Evolutionary conservation across 345 rosid genomes (phyloP), one percentile per base, ranked within the genome.

Genomic region (Brassica carinata): DNA sequence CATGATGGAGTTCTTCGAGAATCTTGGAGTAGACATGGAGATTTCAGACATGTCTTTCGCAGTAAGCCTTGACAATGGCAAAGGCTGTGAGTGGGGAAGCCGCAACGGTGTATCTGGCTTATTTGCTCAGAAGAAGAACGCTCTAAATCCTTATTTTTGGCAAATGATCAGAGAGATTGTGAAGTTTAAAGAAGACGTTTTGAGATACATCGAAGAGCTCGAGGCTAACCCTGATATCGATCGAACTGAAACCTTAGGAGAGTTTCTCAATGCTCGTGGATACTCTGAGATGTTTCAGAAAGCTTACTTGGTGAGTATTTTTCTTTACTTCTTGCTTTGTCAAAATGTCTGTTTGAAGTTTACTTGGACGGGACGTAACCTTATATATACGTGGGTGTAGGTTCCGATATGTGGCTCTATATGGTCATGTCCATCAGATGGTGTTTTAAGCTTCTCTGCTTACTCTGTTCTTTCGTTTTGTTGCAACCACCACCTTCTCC

Each of bases 81-180:
- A 51, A 59, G 97, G 97, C 43, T 91, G 82, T 40, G 98, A 94
- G 84, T 94, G 98, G 97, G 98, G 98, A 64, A 92, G 94, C 84
- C 86, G 97, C 43, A 89, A 88, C 29, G 97, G 97, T 29, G 48
- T 90, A 5, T 90, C 87, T 0, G 77, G 95, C 71, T 83, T 94
- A 72, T 94, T 94, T 87, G 90, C 97, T 1, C 92, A 92, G 76
- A 92, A 90, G 85, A 84, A 40, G 66, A 94, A 94, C 43, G 18
- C 69, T 1, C 6, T 92, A 0, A 91, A 88, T 78, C 96, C 92
- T 0, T 85, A 88, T 74, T 92, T 95, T 8, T 95, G 97, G 99
- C 86, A 87, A 69, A 92, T 95, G 98, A 27, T 95, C 30, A 82
- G 91, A 69, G 98, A 95, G 72, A 85, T 92, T 3, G 1, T 84